Base-by-base conservation (phyloP, 129 eudicot genomes). In the Helianthus annuus region DNA sequence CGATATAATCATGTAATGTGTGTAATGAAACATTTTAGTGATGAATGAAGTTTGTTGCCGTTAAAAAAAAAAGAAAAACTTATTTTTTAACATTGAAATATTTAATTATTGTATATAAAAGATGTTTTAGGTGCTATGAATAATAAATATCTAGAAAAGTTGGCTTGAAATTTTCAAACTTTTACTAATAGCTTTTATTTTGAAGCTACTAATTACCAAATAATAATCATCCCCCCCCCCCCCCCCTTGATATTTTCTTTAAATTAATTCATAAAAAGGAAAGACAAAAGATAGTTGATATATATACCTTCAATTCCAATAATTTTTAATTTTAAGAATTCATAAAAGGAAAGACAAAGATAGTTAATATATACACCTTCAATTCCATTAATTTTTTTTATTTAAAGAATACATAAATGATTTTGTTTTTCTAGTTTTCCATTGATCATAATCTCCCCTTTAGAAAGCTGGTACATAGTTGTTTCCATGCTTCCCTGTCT, bases 401-500 rank as follows among this genome's bases (percentile, higher is more conserved):
- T 16, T 10, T 53, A 19, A 78, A 64, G 73, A 71, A 45, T 54
- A 71, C 68, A 76, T 76, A 58, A 76, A 24, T 10, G 39, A 12
- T 19, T 42, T 0, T 10, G 19, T 38, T 7, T 10, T 39, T n/a
- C 32, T 22, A 3, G 16, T 54, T 16, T n/a, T 6, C 27, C 4
- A 60, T n/a, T 66, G 24, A 76, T 88, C 90, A 87, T 66, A 84
- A 69, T 81, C 88, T 84, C 12, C 93, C 96, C 83, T 94, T 94
- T 69, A 94, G 86, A 81, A 94, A 94, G 79, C 79, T 79, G 66
- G 83, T 83, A 81, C 98, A 90, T 53, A 94, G 72, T 60, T 90
- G 87, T 80, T 83, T 90, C 91, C 90, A 90, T 34, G 91, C 83
- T 56, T 94, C 96, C 73, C 83, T 77, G 66, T 94, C 97, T 11